A percentile compares a stretch with the other conserved stretches of the same genome.
Conservation (phyloP, 306 rosid genomes). For the Acmispon strigosus region DNA sequence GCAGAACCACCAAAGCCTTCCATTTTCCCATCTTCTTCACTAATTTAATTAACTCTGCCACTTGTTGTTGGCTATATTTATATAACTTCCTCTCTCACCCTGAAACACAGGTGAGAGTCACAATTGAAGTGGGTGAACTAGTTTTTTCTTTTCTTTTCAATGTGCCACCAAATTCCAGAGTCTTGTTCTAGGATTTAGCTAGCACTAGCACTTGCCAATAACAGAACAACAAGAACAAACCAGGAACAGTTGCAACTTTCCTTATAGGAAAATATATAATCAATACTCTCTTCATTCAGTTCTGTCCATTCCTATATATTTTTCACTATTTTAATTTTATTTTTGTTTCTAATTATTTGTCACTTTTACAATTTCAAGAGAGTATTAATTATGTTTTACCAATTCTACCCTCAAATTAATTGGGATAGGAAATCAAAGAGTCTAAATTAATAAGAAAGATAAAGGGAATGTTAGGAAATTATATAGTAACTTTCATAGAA, state of each 20-base stretch:
- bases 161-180: background rate
- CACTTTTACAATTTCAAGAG: too few relatives aligned
- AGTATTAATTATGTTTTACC: too few relatives aligned
- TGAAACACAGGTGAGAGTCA: background rate
- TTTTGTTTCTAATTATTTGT: too few relatives aligned
- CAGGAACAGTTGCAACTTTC: constrained; percentile 20
- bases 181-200: background rate
- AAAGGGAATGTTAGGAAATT: too few relatives aligned
- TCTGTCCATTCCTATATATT: too few relatives aligned
- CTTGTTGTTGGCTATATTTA: background rate
- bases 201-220: background rate
- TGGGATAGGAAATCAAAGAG: too few relatives aligned
- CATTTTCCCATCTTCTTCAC: constrained; percentile 24
- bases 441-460: too few relatives aligned
- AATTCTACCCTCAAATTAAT: too few relatives aligned
- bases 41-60: background rate
- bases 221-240: background rate
- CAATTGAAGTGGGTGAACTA: constrained; percentile 26
- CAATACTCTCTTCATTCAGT: too few relatives aligned
- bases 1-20: constrained; percentile 7
- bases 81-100: background rate
- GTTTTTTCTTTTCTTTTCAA: background rate
- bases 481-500: too few relatives aligned
- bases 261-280: background rate
- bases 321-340: too few relatives aligned